phyloP scores from a whole-genome alignment of 2,329 filamentous ascomycete genomes.

The Hypoxylon sp. region DNA sequence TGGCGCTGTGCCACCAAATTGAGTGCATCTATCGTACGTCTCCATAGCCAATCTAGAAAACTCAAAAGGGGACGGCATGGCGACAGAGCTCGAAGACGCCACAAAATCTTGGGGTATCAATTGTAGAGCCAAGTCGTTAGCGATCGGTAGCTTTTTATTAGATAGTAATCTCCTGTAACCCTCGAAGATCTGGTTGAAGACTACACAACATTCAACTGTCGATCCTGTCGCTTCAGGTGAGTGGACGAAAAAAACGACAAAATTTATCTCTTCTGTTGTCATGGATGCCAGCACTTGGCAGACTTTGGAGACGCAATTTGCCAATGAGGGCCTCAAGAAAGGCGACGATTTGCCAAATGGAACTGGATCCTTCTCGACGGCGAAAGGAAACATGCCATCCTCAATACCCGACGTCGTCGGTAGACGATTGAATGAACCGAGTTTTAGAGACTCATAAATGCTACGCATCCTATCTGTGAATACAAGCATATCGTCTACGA shows the following conservation, averaged over 20 bases:
- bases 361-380: conserved; percentile 60
- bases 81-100: conserved; percentile 71
- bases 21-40: conserved; percentile 80
- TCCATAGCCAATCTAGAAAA: conserved; percentile 77
- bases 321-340: conserved; percentile 60
- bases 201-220: conserved; percentile 77
- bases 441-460: conserved; percentile 79
- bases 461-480: conserved; percentile 78
- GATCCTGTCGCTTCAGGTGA: conserved; percentile 72
- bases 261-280: conserved; percentile 65
- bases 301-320: conserved; percentile 64
- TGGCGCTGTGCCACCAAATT: conserved; percentile 68
- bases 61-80: conserved; percentile 71
- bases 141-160: conserved; percentile 61
- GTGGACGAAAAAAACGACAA: conserved; percentile 84
- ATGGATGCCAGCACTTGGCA: conserved; percentile 61
- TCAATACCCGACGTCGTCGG: conserved; percentile 58
- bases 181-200: conserved; percentile 80
- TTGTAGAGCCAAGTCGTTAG: conserved; percentile 81
- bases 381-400: conserved; percentile 64
- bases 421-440: conserved; percentile 74
- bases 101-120: conserved; percentile 78
- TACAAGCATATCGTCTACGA: conserved; percentile 69
- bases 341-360: conserved; percentile 58
- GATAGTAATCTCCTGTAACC: conserved; percentile 67